Percentiles rank a stretch among this genome's conserved stretches.
Conservation (phyloP, 441 rosid species). For the Capsella rubella region DNA sequence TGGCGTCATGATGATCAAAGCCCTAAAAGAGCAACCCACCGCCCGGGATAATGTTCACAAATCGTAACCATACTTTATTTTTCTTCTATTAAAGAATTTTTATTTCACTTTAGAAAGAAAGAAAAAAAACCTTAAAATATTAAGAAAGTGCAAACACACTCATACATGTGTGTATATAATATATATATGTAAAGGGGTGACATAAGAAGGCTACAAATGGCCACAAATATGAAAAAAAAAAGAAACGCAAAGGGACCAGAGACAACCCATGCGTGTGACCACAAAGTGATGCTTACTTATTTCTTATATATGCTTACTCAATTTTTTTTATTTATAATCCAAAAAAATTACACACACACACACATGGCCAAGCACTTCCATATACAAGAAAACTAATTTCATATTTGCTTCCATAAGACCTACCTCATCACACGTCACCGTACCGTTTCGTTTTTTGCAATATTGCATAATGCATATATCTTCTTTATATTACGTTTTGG, state of each 20-base stretch:
- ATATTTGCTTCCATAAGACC: conserved; percentile 44
- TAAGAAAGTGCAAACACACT: conserved; percentile 47
- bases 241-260: conserved; percentile 47
- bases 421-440: conserved; percentile 48
- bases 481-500: neutral
- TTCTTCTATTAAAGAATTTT: conserved; percentile 28
- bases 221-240: conserved; percentile 43
- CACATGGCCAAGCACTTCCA: conserved; percentile 44
- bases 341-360: conserved; percentile 8
- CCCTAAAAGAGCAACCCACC: conserved; percentile 46
- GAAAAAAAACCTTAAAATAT: conserved; percentile 31
- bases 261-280: conserved; percentile 53
- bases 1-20: conserved; percentile 47
- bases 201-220: conserved; percentile 47
- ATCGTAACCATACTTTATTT: conserved; percentile 27
- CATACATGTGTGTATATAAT: conserved; percentile 33
- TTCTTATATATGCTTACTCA: conserved; percentile 22
- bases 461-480: neutral
- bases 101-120: conserved; percentile 6
- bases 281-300: conserved; percentile 47
- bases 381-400: conserved; percentile 28
- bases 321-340: neutral
- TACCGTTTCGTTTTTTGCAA: conserved; percentile 24
- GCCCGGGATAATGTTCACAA: conserved; percentile 41
- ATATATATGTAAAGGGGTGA: conserved; percentile 34